Evolutionary conservation across 2,329 filamentous ascomycete genomes (phyloP).

Genomic region (Nemania sp.): DNA sequence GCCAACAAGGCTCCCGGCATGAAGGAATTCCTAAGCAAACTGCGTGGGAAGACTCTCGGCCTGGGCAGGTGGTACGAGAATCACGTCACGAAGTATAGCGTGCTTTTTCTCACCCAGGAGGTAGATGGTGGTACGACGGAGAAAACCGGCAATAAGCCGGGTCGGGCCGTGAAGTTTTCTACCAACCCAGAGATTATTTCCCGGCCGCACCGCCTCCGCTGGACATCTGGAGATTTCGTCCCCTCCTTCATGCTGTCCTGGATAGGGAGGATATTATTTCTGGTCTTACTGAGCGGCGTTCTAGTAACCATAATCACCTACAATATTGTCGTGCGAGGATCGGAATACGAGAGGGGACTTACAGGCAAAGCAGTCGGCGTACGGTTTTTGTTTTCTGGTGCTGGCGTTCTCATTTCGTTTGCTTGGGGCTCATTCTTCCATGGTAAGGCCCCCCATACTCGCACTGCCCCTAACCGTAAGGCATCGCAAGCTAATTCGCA

Average conservation of each 20-base stretch:
- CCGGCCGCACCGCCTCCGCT: background rate
- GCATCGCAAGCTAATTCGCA: slow-evolving; percentile 3
- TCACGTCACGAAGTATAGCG: slow-evolving; percentile 30
- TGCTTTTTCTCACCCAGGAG: slow-evolving; percentile 26
- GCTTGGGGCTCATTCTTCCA: slow-evolving; percentile 44
- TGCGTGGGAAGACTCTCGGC: slow-evolving; percentile 33
- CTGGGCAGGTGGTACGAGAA: slow-evolving; percentile 33
- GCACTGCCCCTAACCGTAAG: background rate
- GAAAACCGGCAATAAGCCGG: background rate
- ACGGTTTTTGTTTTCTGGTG: slow-evolving; percentile 43
- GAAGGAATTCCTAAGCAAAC: slow-evolving; percentile 31
- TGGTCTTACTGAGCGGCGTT: slow-evolving; percentile 31
- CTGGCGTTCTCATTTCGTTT: slow-evolving; percentile 43
- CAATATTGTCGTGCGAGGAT: slow-evolving; percentile 34
- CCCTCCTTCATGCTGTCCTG: slow-evolving; percentile 40
- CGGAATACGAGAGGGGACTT: slow-evolving; percentile 35
- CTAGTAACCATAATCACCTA: slow-evolving; percentile 38
- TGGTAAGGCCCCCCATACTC: slow-evolving; percentile 30
- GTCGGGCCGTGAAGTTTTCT: slow-evolving; percentile 11
- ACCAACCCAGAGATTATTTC: background rate
- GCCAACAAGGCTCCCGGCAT: slow-evolving; percentile 4
- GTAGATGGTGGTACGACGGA: background rate
- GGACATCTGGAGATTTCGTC: slow-evolving; percentile 14
- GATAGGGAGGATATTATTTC: slow-evolving; percentile 33
- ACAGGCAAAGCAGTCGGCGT: slow-evolving; percentile 41